Evolutionary conservation across 352 stramenopile genomes (phyloP).

Genomic region (Pilasporangium apinafurcum): DNA sequence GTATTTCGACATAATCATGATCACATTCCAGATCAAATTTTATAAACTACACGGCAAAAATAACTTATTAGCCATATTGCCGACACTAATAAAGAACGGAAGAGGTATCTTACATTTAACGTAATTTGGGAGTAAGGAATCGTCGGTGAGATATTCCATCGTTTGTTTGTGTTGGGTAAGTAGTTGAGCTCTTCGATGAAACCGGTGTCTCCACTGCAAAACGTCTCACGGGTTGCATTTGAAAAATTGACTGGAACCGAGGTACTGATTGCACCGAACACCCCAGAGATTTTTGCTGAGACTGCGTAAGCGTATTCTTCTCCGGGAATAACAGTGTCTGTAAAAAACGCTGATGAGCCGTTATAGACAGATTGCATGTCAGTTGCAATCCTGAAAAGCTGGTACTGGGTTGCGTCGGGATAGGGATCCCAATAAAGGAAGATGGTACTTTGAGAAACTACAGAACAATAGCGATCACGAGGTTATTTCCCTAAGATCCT

Average conservation of each 20-base stretch:
- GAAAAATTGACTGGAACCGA: conserved; percentile 5
- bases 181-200: conserved; percentile 31
- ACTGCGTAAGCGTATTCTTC: conserved; percentile 15
- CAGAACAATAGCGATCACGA: neutral
- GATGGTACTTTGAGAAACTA: conserved; percentile 25
- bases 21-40: conserved; percentile 64
- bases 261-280: conserved; percentile 2
- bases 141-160: conserved; percentile 29
- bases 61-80: too few relatives aligned
- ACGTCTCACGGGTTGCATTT: neutral
- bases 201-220: conserved; percentile 16
- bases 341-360: conserved; percentile 3
- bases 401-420: conserved; percentile 26
- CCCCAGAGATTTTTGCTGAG: conserved; percentile 5
- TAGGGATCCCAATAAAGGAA: conserved; percentile 39
- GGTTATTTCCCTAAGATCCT: neutral
- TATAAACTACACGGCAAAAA: conserved; percentile 24
- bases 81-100: too few relatives aligned
- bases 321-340: conserved; percentile 3
- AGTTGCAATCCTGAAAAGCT: conserved; percentile 2
- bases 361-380: too few relatives aligned
- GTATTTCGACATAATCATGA: conserved; percentile 51
- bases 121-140: conserved; percentile 19
- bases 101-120: conserved; percentile 12
- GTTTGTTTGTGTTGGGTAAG: conserved; percentile 12